phyloP scores from a whole-genome alignment of 805 yeast genomes.

The Metschnikowia lachancei region DNA sequence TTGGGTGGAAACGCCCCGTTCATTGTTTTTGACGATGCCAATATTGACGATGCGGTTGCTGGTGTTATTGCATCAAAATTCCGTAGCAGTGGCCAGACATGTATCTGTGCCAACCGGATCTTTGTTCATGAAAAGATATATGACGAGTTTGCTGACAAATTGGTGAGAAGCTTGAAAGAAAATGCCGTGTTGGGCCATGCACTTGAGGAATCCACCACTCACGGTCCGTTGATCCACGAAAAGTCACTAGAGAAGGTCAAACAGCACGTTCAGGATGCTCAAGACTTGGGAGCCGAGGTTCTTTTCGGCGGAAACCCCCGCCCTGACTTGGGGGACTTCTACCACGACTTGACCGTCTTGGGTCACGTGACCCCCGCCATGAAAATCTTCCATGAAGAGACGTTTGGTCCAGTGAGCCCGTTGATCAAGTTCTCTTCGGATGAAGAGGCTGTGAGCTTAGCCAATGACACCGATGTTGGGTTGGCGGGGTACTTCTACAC shows the following conservation, averaged over 20 bases:
- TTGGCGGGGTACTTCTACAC: slow-evolving; percentile 76
- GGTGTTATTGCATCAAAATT: slow-evolving; percentile 22
- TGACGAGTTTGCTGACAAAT: slow-evolving; percentile 15
- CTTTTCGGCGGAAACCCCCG: slow-evolving; percentile 58
- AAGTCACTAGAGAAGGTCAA: slow-evolving; percentile 61
- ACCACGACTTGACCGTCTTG: slow-evolving; percentile 67
- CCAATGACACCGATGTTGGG: slow-evolving; percentile 70
- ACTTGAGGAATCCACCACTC: slow-evolving; percentile 54
- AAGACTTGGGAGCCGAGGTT: slow-evolving; percentile 60
- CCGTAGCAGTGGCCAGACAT: slow-evolving; percentile 23
- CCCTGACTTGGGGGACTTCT: slow-evolving; percentile 56
- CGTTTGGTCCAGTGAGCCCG: slow-evolving; percentile 80
- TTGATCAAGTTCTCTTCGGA: slow-evolving; percentile 61
- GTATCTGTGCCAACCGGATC: slow-evolving; percentile 23
- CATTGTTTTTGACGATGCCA: slow-evolving; percentile 22
- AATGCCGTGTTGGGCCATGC: slow-evolving; percentile 62
- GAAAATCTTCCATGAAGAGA: slow-evolving; percentile 63
- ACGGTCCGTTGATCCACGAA: slow-evolving; percentile 72
- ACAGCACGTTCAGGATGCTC: slow-evolving; percentile 64
- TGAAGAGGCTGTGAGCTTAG: slow-evolving; percentile 58
- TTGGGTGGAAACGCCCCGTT: slow-evolving; percentile 25
- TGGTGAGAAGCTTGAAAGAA: slow-evolving; percentile 13
- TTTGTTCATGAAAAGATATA: slow-evolving; percentile 21
- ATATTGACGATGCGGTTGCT: slow-evolving; percentile 20
- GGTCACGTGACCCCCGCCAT: slow-evolving; percentile 58